Conservation (phyloP, 495 filamentous ascomycete species). For the Terfezia claveryi region DNA sequence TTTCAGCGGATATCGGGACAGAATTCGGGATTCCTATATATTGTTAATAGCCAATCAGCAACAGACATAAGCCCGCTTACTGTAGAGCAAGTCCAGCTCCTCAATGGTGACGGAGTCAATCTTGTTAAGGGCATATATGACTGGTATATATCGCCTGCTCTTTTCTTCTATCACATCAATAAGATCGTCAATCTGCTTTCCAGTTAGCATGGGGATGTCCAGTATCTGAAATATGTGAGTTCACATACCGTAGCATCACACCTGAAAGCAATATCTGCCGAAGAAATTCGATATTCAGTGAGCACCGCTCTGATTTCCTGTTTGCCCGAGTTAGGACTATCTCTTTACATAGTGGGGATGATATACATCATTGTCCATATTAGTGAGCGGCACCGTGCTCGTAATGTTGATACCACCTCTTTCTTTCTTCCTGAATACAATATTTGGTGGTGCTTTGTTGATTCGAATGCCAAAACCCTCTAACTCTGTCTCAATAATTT, state of each 20-base stretch:
- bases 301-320: constrained; percentile 93
- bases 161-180: constrained; percentile 95
- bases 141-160: constrained; percentile 85
- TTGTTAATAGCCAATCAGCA: no score
- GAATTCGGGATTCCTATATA: constrained; percentile 58
- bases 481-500: constrained; percentile 86
- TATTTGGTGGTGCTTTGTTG: constrained; percentile 93
- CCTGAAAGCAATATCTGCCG: constrained; percentile 92
- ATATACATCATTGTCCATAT: constrained; percentile 65
- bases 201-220: not conserved
- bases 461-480: constrained; percentile 96
- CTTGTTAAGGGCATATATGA: constrained; percentile 97
- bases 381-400: constrained; percentile 70
- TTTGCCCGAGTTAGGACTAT: constrained; percentile 10
- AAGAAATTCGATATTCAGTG: constrained; percentile 86
- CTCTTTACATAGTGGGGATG: not conserved
- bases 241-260: constrained; percentile 52
- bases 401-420: constrained; percentile 92
- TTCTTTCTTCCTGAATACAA: constrained; percentile 97
- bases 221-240: no score
- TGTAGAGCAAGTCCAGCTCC: constrained; percentile 84
- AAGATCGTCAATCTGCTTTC: constrained; percentile 44
- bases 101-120: constrained; percentile 96
- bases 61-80: constrained; percentile 16
- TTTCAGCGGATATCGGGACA: constrained; percentile 82